phyloP scores from a whole-genome alignment of 192 early-diverging fungal genomes.

The Geosiphon pyriformis region DNA sequence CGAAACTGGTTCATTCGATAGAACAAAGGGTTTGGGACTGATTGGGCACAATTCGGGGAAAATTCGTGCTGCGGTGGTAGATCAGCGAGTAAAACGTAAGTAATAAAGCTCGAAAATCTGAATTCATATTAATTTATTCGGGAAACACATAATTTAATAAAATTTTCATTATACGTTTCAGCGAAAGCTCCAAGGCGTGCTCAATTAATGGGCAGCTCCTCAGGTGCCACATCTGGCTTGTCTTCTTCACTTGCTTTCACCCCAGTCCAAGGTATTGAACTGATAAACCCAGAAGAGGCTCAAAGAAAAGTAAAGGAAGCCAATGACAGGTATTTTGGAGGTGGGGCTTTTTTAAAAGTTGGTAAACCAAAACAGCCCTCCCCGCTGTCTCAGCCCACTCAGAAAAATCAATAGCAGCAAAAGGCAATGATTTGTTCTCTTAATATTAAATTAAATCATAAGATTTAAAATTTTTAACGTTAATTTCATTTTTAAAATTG shows the following conservation, averaged over 20 bases:
- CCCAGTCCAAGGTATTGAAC: slow-evolving; percentile 90
- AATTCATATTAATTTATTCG: background rate
- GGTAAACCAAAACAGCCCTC: slow-evolving; percentile 34
- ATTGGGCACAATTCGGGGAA: slow-evolving; percentile 73
- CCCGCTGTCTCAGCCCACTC: background rate
- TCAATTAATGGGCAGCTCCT: slow-evolving; percentile 35
- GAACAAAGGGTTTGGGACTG: slow-evolving; percentile 85
- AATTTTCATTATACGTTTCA: slow-evolving; percentile 20
- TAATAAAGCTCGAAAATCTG: background rate
- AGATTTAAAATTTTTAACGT: too few species aligned
- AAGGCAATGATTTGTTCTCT: too few species aligned
- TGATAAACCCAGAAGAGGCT: slow-evolving; percentile 73
- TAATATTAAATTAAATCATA: too few species aligned
- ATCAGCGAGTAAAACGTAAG: slow-evolving; percentile 67
- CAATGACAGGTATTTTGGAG: slow-evolving; percentile 75
- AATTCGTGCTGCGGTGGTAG: slow-evolving; percentile 64
- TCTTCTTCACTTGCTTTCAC: slow-evolving; percentile 90
- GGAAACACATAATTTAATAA: slow-evolving; percentile 6
- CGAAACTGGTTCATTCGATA: slow-evolving; percentile 78
- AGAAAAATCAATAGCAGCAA: too few species aligned
- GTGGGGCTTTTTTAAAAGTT: slow-evolving; percentile 51
- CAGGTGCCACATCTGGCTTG: slow-evolving; percentile 66
- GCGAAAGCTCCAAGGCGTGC: slow-evolving; percentile 52
- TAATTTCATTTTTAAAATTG: too few species aligned
- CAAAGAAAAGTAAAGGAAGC: slow-evolving; percentile 56